These are phyloP conservation scores for Pseudogymnoascus sp. DNA, from an alignment of 2,329 filamentous ascomycete genomes.

Conservation along the genomic window DNA sequence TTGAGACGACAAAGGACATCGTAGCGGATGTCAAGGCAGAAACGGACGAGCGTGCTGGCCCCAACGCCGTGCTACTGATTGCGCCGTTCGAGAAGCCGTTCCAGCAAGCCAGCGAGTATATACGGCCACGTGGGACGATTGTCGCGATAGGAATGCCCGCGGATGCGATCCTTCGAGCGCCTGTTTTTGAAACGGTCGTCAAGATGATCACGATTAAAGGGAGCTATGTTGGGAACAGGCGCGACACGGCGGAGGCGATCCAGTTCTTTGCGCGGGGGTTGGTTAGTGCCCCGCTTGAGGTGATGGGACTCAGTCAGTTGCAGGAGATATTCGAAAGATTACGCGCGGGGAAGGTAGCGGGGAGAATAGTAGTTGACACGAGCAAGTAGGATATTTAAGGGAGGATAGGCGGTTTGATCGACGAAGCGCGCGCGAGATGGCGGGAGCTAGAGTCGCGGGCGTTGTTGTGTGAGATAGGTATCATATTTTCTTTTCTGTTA, in stretches of 20 bases:
- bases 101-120: conserved; percentile 79
- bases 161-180: conserved; percentile 67
- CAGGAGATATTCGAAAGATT: conserved; percentile 72
- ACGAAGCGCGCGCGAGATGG: neutral
- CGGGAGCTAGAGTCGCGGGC: neutral
- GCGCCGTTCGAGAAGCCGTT: conserved; percentile 87
- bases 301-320: conserved; percentile 70
- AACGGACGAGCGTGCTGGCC: conserved; percentile 72
- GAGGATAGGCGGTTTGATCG: neutral
- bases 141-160: conserved; percentile 85
- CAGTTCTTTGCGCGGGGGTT: conserved; percentile 81
- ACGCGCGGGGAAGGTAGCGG: conserved; percentile 62
- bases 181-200: conserved; percentile 82
- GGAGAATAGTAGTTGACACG: conserved; percentile 71
- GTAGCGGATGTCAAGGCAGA: conserved; percentile 76
- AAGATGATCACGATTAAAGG: conserved; percentile 90
- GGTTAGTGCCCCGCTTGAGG: conserved; percentile 83
- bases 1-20: conserved; percentile 63
- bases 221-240: conserved; percentile 86
- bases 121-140: conserved; percentile 72
- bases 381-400: conserved; percentile 39
- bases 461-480: neutral
- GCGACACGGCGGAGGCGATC: conserved; percentile 78
- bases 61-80: conserved; percentile 78
- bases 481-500: neutral